phyloP scores from a whole-genome alignment of 2,329 filamentous ascomycete genomes.

The Sporothrix pallida region DNA sequence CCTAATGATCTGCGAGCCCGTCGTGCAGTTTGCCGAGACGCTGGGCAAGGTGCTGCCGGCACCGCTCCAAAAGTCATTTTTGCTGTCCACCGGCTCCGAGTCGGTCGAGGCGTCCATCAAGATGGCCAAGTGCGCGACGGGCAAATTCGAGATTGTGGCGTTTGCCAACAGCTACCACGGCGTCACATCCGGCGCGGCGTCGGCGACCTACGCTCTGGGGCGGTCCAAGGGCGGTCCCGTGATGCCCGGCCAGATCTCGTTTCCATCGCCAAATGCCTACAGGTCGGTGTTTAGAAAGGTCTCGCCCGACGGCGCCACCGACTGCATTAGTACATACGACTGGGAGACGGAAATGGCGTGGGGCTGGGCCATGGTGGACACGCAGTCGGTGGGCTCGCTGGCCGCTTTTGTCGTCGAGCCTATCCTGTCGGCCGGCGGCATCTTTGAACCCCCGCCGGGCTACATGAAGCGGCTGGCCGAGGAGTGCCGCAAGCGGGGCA shows the following conservation, averaged over 20 bases:
- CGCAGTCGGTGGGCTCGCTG: slow-evolving; percentile 63
- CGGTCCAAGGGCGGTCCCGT: not conserved
- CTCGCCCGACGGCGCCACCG: slow-evolving; percentile 48
- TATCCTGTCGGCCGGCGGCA: slow-evolving; percentile 62
- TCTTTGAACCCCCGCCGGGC: slow-evolving; percentile 59
- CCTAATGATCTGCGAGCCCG: slow-evolving; percentile 62
- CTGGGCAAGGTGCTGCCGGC: slow-evolving; percentile 48
- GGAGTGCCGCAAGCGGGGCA: slow-evolving; percentile 60
- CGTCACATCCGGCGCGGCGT: slow-evolving; percentile 58
- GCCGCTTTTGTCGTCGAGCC: slow-evolving; percentile 68
- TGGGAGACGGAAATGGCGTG: slow-evolving; percentile 69
- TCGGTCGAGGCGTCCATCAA: slow-evolving; percentile 44
- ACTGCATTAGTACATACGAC: slow-evolving; percentile 61
- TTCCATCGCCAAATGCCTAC: not conserved
- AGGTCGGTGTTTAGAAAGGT: not conserved
- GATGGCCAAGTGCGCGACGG: slow-evolving; percentile 66
- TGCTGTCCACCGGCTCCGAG: slow-evolving; percentile 49
- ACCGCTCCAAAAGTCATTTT: slow-evolving; percentile 53
- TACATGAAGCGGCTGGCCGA: slow-evolving; percentile 59
- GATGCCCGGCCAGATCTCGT: slow-evolving; percentile 4
- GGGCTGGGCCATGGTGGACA: slow-evolving; percentile 66
- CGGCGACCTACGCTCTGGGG: slow-evolving; percentile 56
- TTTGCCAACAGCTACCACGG: slow-evolving; percentile 66
- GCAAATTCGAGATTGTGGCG: slow-evolving; percentile 68
- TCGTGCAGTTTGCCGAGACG: slow-evolving; percentile 58